Conservation (phyloP, 345 rosid genomes). For the Excoecaria agallocha region DNA sequence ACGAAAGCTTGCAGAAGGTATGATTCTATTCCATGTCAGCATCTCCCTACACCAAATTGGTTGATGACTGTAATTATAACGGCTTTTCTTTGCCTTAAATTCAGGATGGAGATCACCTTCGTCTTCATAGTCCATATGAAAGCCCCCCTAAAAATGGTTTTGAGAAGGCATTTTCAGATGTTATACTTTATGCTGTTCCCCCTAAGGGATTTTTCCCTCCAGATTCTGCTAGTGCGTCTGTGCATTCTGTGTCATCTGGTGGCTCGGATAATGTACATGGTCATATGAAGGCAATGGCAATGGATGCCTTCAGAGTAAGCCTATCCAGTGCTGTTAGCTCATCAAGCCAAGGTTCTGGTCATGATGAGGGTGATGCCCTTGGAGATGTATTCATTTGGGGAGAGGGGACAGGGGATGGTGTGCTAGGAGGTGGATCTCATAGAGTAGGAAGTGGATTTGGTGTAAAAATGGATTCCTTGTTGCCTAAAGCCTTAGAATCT, state of each 20-base stretch:
- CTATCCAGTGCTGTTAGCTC: conserved; percentile 91
- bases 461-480: conserved; percentile 55
- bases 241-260: conserved; percentile 92
- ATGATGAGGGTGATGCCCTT: conserved; percentile 76
- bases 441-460: conserved; percentile 44
- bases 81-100: conserved; percentile 16
- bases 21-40: conserved; percentile 12
- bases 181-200: conserved; percentile 70
- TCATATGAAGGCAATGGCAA: conserved; percentile 62
- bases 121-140: conserved; percentile 84
- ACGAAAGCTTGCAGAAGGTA: conserved; percentile 90
- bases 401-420: conserved; percentile 64
- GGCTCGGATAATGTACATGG: conserved; percentile 91
- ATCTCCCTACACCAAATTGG: conserved; percentile 2
- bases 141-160: conserved; percentile 94
- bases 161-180: conserved; percentile 86
- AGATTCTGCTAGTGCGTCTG: conserved; percentile 80
- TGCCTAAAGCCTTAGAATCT: conserved; percentile 72
- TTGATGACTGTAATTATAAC: conserved; percentile 5
- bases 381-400: conserved; percentile 86
- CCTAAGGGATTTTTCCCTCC: conserved; percentile 79
- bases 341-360: conserved; percentile 84
- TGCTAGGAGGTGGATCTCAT: conserved; percentile 65
- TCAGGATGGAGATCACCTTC: conserved; percentile 80
- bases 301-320: conserved; percentile 95